Conservation (phyloP, 768 basidiomycete genomes). For the Lactarius quietus region DNA sequence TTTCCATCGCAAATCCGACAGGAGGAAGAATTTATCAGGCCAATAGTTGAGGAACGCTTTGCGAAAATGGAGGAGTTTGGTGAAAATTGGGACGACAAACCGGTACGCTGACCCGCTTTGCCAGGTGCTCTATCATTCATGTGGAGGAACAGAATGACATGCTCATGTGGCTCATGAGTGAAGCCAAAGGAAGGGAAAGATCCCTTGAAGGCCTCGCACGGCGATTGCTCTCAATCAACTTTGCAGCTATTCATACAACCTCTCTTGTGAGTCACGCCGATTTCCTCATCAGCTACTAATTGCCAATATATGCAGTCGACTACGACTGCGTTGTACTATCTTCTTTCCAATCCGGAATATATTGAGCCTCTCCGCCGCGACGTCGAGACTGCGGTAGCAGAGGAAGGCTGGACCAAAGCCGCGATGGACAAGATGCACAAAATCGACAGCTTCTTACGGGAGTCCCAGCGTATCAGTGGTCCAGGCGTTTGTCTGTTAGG, state of each 20-base stretch:
- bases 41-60: slow-evolving; percentile 2
- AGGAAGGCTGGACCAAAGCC: slow-evolving; percentile 24
- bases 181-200: slow-evolving; percentile 32
- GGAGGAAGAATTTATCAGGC: not conserved
- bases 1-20: not conserved
- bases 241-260: slow-evolving; percentile 37
- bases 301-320: not conserved
- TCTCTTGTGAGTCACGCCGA: slow-evolving; percentile 29
- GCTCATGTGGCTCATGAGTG: slow-evolving; percentile 41
- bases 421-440: slow-evolving; percentile 26
- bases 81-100: slow-evolving; percentile 9
- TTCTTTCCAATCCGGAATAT: slow-evolving; percentile 29
- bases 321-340: slow-evolving; percentile 22
- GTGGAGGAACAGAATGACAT: slow-evolving; percentile 35
- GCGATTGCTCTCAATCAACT: slow-evolving; percentile 38
- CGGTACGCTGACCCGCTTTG: not conserved
- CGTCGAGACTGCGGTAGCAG: slow-evolving; percentile 19
- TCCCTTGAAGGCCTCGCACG: slow-evolving; percentile 30
- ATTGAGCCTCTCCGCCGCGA: slow-evolving; percentile 29
- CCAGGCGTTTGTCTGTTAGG: slow-evolving; percentile 3
- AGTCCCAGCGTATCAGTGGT: slow-evolving; percentile 23
- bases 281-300: not conserved
- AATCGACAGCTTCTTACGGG: slow-evolving; percentile 31
- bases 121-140: not conserved
- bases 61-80: slow-evolving; percentile 1